Percentiles rank a stretch among this genome's conserved stretches.
Conservation (phyloP, 345 rosid species). For the Theobroma cacao region DNA sequence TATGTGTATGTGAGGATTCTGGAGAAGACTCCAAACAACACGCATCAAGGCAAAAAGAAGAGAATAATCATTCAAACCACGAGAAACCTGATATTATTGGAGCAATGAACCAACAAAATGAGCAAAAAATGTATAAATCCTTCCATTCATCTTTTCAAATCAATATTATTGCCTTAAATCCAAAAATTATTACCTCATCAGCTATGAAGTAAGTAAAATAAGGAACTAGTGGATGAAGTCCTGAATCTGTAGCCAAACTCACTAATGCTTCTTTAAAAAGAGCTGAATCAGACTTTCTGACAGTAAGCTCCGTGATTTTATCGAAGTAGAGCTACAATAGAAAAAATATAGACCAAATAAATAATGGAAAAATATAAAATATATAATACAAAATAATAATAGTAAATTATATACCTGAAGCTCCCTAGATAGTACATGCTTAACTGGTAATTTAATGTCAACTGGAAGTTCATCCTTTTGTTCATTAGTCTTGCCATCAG, state of each 20-base stretch:
- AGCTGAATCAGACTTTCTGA: conserved; percentile 66
- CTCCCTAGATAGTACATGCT: conserved; percentile 84
- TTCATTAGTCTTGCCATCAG: conserved; percentile 49
- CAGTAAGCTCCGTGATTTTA: conserved; percentile 84
- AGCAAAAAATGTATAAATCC: conserved; percentile 11
- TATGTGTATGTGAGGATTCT: conserved; percentile 84
- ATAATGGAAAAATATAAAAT: neutral
- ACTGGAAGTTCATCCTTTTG: conserved; percentile 72
- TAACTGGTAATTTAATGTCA: conserved; percentile 84
- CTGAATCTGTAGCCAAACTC: conserved; percentile 94
- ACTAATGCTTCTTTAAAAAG: conserved; percentile 89
- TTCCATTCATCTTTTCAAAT: neutral
- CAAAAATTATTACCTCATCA: conserved; percentile 71
- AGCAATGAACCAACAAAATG: conserved; percentile 21
- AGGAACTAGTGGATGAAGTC: conserved; percentile 96
- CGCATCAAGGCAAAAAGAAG: conserved; percentile 96
- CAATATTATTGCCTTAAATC: neutral
- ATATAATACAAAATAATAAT: neutral
- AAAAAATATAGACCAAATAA: neutral
- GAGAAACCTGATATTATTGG: conserved; percentile 64
- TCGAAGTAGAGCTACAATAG: conserved; percentile 84
- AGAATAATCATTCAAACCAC: conserved; percentile 70
- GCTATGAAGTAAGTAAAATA: conserved; percentile 88
- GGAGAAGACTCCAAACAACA: conserved; percentile 79
- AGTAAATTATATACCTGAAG: conserved; percentile 61